Base-by-base conservation (phyloP, 768 basidiomycete genomes). In the Russula dissimulans region DNA sequence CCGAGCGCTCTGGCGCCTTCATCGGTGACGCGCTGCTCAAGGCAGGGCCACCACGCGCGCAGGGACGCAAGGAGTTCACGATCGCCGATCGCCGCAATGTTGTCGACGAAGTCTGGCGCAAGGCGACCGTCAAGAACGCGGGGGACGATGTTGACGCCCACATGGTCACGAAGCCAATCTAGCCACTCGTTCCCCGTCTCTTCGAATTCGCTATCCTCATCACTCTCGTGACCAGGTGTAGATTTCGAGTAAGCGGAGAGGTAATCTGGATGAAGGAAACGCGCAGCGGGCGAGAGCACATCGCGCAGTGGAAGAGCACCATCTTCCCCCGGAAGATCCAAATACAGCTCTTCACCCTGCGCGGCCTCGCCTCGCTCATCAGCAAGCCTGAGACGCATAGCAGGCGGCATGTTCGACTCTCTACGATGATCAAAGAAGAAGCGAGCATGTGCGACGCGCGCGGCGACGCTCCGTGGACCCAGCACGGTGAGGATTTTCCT, bases 401-500 rank as follows among this genome's bases (percentile, higher is more conserved):
- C 44, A 31, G 45, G 26, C 0, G 61, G 63, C 54, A 64, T 61
- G 1, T 36, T 47, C 12, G 7, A 9, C 10, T n/a, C 41, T 17
- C 2, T 11, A 22, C 63, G 61, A 32, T 64, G 32, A n/a, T 62
- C 63, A 36, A 64, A 64, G 56, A 64, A 64, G 51, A 64, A 64
- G 34, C 60, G 44, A 3, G 63, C 63, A 17, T 64, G 56, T 17
- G 31, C 8, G 22, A 64, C 11, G 7, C 55, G 56, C 8, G 44
- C 34, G 9, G 36, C 18, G n/a, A 64, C 42, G 31, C 6, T 38
- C 4, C 51, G 55, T 6, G 56, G 62, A 22, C 44, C 56, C 17
- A 26, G 10, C 7, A 41, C 45, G 1, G 18, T n/a, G 5, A 64
- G 53, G n/a, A 64, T 64, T 42, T 44, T 64, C 2, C 4, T 43